These are phyloP conservation scores for Cucumis cinereus DNA, from an alignment of 306 rosid genomes.

Conservation along the genomic window DNA sequence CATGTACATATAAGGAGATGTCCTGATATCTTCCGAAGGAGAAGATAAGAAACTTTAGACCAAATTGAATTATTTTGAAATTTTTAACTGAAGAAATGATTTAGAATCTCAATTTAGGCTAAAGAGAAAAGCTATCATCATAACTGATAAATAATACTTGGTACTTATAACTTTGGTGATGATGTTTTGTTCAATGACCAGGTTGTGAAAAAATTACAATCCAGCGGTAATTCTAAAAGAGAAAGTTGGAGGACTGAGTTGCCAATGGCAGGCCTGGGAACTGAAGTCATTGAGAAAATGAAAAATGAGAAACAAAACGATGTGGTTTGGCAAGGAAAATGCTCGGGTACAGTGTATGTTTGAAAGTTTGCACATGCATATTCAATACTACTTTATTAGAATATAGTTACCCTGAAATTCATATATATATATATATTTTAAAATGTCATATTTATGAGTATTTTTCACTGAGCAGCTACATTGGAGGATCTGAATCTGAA, in stretches of 20 bases:
- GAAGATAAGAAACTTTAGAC: neutral
- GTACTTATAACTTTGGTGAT: neutral
- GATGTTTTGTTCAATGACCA: constrained; percentile 18
- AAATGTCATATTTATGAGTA: neutral
- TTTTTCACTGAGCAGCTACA: constrained; percentile 47
- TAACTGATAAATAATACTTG: neutral
- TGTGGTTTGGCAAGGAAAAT: constrained; percentile 86
- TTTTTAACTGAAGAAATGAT: neutral
- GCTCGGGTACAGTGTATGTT: constrained; percentile 99
- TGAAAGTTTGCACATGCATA: neutral
- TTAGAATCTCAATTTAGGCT: neutral
- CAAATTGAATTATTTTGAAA: neutral
- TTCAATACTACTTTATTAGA: neutral
- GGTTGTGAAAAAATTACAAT: constrained; percentile 78
- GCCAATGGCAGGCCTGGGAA: constrained; percentile 56
- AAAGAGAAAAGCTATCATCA: neutral
- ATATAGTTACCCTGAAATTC: neutral
- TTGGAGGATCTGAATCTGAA: constrained; percentile 75
- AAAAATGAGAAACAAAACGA: constrained; percentile 62
- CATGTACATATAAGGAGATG: neutral
- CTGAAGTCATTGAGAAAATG: constrained; percentile 52
- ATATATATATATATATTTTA: neutral
- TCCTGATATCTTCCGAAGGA: neutral
- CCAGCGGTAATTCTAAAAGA: constrained; percentile 60
- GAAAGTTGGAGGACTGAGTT: constrained; percentile 65